Conservation (phyloP, 108 stramenopile genomes). For the Mayamaea pseudoterrestris region DNA sequence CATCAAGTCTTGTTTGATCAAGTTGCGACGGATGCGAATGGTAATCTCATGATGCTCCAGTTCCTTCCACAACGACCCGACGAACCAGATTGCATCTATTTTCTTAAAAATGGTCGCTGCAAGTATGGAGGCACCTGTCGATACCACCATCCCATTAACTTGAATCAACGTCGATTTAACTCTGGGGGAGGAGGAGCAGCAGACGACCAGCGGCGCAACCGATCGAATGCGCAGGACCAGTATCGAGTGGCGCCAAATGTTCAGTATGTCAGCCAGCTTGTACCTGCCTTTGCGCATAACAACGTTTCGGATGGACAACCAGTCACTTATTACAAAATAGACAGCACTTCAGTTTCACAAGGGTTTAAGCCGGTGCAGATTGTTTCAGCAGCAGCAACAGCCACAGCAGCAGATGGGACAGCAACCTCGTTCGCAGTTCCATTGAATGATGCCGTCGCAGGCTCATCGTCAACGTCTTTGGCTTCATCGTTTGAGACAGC, state of each 20-base stretch:
- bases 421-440: too few relatives aligned
- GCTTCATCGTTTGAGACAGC: conserved; percentile 48
- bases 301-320: too few relatives aligned
- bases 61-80: conserved; percentile 68
- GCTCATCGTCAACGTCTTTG: conserved; percentile 33
- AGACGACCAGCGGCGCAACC: conserved; percentile 12
- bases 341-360: too few relatives aligned
- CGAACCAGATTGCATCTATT: conserved; percentile 85
- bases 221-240: conserved; percentile 3
- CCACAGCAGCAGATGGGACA: too few relatives aligned
- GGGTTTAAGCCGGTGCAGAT: too few relatives aligned
- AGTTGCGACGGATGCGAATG: conserved; percentile 6
- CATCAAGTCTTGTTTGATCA: background rate
- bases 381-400: too few relatives aligned
- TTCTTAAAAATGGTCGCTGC: conserved; percentile 77
- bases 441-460: conserved; percentile 4
- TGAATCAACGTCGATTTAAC: conserved; percentile 10
- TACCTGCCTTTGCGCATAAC: too few relatives aligned
- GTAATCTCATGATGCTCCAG: conserved; percentile 19
- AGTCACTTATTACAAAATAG: too few relatives aligned
- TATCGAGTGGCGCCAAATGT: conserved; percentile 8
- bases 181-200: background rate
- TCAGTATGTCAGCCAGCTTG: conserved; percentile 7
- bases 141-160: conserved; percentile 79
- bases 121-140: conserved; percentile 86